Percentiles rank a stretch among this genome's conserved stretches.
Evolutionary conservation across 202 grass and related monocot genomes (phyloP).

Genomic region (Setaria italica): DNA sequence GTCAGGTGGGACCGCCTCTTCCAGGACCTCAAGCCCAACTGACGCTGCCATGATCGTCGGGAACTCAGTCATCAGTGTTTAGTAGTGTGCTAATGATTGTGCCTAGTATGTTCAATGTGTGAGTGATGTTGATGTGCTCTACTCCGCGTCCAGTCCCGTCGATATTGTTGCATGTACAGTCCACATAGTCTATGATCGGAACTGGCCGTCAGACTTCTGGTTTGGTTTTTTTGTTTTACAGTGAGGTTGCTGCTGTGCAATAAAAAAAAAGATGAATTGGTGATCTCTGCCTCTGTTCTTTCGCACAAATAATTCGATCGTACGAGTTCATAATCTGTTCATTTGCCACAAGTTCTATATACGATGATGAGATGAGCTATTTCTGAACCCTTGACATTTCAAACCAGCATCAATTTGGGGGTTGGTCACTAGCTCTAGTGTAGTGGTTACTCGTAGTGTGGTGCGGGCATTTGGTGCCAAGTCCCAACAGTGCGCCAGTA

Average conservation of each 20-base stretch:
- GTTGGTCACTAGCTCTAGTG: constrained; percentile 11
- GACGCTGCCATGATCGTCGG: neutral
- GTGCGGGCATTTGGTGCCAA: constrained; percentile 6
- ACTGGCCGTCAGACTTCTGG: neutral
- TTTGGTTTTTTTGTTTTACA: neutral
- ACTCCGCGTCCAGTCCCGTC: neutral
- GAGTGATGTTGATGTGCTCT: neutral
- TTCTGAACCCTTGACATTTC: neutral
- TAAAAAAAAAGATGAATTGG: neutral
- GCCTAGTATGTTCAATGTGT: neutral
- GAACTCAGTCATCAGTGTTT: neutral
- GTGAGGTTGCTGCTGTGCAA: neutral
- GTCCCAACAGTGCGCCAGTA: neutral
- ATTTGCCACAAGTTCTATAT: neutral
- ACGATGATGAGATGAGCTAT: neutral
- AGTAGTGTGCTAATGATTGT: neutral
- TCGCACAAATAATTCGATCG: neutral
- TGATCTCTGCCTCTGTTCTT: neutral
- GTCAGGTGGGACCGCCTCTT: constrained; percentile 79
- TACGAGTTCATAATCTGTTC: neutral
- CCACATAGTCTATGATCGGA: neutral
- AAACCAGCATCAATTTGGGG: neutral
- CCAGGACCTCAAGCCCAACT: constrained; percentile 74
- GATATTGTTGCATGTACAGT: neutral
- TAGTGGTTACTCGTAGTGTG: constrained; percentile 4